Evolutionary conservation across 352 stramenopile genomes (phyloP), one percentile per base, ranked within the genome.

Genomic region (Pythium dissimile): DNA sequence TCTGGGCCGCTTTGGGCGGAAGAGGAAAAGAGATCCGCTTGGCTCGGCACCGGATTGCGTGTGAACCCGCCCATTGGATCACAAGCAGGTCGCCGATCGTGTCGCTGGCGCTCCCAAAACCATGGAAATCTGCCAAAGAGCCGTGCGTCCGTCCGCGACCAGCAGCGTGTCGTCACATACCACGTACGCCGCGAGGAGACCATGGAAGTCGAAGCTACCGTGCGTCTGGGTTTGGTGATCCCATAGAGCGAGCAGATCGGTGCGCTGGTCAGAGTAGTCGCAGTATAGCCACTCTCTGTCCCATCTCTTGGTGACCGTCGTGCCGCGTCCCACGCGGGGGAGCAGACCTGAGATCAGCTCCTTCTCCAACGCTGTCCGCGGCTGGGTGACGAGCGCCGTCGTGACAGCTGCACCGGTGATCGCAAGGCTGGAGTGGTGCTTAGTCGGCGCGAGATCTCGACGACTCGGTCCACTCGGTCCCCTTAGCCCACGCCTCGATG

Each of bases 201-300:
- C 42, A 23, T 57, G 49, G 37, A 57, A 48, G 16, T 48, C 16
- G 24, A 48, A 57, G 20, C 20, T 42, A 7, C 48, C 48, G 49
- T 57, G 35, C 4, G 5, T 15, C 1, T n/a, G 35, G 4, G 34
- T 31, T 37, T 57, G 49, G 23, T 35, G 18, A 18, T 46, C 8
- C 5, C 49, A 24, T 11, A 57, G 27, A 2, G 20, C 26, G 16
- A 38, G 34, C 2, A 57, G 18, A 5, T 32, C 18, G 2, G 7
- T 3, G 9, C 5, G 13, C 11, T 39, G 16, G 0, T 43, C 9
- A 15, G 18, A 20, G 35, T 48, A 48, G n/a, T 57, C 49, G 4
- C 30, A 32, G 26, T 30, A 13, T 15, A 21, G 30, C 49, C 49
- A 57, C 1, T 47, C 31, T 3, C 20, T 27, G 1, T 30, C 49